Evolutionary conservation across 495 filamentous ascomycete species (phyloP), one percentile per base, ranked within the genome.

Genomic region (Physcia stellaris): DNA sequence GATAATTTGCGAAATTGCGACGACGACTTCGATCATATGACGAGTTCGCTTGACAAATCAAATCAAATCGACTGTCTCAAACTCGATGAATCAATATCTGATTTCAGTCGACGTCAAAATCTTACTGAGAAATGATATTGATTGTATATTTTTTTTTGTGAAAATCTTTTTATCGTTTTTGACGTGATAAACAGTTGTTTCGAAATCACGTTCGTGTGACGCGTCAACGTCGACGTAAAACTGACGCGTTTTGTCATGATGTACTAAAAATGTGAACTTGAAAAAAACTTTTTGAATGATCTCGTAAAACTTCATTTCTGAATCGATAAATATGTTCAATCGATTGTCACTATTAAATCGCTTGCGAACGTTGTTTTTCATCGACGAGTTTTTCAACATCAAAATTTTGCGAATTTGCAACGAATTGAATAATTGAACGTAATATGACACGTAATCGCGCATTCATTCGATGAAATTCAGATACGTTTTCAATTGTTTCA

Each of bases 121-220:
- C 18, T 40, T 44, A 22, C 34, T 44, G 20, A 44, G 24, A 35
- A 41, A 44, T 18, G 40, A 16, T 16, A 44, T 40, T 6, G 34
- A 18, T 32, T 40, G 11, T 1, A 44, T 40, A 32, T 32, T 12
- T 42, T 19, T 4, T 2, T 13, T 7, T 7, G 26, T 37, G 20
- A 23, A 7, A 9, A 2, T 13, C 28, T 7, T 7, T 7, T 7
- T 28, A 15, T 42, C 24, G 19, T 15, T 24, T 28, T 40, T 42
- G 23, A 24, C 12, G 27, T 42, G 28, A 40, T 42, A 42, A 2
- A 40, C 18, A 21, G 27, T 38, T 1, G 23, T 18, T 10, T 6
- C 7, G 22, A 42, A 38, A 26, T 7, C 34, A 1, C 23, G 34
- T 10, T 5, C 3, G 9, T 42, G 37, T 2, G 24, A 42, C 4